These are phyloP conservation scores for Penicillium malachiteum DNA, from an alignment of 495 filamentous ascomycete genomes.

Conservation along the genomic window DNA sequence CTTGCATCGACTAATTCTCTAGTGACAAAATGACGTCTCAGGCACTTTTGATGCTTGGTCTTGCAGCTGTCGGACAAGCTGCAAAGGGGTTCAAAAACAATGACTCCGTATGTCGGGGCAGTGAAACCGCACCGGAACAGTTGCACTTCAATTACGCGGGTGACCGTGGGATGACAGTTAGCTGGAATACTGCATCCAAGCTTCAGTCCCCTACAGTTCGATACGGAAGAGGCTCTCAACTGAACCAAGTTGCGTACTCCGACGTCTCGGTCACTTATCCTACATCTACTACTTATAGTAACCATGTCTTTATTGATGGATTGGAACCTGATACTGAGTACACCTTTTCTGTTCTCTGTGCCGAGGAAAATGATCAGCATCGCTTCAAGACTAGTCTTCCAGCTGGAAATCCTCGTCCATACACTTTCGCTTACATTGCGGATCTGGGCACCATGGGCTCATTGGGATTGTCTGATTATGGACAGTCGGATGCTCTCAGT, in stretches of 20 bases:
- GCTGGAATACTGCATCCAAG: constrained; percentile 12
- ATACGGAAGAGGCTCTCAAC: constrained; percentile 3
- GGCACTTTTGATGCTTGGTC: background rate
- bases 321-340: constrained; percentile 14
- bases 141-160: constrained; percentile 26
- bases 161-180: constrained; percentile 14
- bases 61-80: background rate
- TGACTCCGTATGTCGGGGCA: background rate
- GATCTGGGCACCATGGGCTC: constrained; percentile 17
- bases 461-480: constrained; percentile 11
- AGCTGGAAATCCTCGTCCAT: constrained; percentile 12
- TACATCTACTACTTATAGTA: constrained; percentile 17
- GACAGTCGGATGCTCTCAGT: constrained; percentile 1
- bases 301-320: constrained; percentile 14
- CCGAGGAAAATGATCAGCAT: constrained; percentile 2
- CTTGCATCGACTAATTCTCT: too few relatives aligned
- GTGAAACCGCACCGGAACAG: constrained; percentile 3
- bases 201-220: constrained; percentile 8
- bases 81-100: background rate
- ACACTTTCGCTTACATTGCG: constrained; percentile 10
- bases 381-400: constrained; percentile 12
- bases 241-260: constrained; percentile 6
- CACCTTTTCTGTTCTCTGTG: constrained; percentile 6
- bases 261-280: constrained; percentile 18
- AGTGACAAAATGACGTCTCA: background rate